Evolutionary conservation across 2,329 filamentous ascomycete species (phyloP), one percentile per base, ranked within the genome.

Genomic region (Claviceps humidiphila): DNA sequence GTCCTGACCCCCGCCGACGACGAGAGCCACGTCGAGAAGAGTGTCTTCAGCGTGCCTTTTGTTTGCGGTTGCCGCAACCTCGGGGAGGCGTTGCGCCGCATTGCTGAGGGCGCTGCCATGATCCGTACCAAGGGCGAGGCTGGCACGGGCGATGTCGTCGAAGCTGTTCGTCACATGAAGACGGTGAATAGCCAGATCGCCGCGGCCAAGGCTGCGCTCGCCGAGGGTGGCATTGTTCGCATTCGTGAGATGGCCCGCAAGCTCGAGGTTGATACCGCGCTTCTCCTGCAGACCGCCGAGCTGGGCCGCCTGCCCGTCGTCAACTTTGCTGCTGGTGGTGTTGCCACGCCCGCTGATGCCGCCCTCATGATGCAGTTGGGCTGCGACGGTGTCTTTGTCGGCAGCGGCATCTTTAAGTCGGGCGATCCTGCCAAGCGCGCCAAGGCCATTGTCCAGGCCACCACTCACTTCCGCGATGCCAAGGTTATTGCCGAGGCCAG

Each of bases 111-210:
- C 57, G 93, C 93, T 9, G 91, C 91, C 63, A 97, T 98, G 91
- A 96, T 98, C 72, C 84, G 93, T 62, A 98, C 93, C 58, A 98
- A 97, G 77, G 93, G 93, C 58, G 93, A 98, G 74, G 93, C 93
- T 40, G 93, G 93, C 57, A 97, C 93, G 1, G 93, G 93, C 57
- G 93, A 98, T 67, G 89, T 98, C 50, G 87, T 97, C 62, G 91
- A 97, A 75, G 93, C 93, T 20, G 91, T 97, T 48, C 84, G 86
- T 65, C 93, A 98, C 77, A 95, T 96, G 81, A 87, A 93, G 65
- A 89, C 87, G 11, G 86, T 97, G 58, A 93, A 85, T 65, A 71
- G 74, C 22, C 84, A 97, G 63, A 95, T 97, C 61, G 80, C 83
- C 4, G 75, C 80, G 56, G 91, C 91, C 11, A 85, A 89, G 66